Base-by-base conservation (phyloP, 768 basidiomycete genomes). In the Lentinus tigrinus region DNA sequence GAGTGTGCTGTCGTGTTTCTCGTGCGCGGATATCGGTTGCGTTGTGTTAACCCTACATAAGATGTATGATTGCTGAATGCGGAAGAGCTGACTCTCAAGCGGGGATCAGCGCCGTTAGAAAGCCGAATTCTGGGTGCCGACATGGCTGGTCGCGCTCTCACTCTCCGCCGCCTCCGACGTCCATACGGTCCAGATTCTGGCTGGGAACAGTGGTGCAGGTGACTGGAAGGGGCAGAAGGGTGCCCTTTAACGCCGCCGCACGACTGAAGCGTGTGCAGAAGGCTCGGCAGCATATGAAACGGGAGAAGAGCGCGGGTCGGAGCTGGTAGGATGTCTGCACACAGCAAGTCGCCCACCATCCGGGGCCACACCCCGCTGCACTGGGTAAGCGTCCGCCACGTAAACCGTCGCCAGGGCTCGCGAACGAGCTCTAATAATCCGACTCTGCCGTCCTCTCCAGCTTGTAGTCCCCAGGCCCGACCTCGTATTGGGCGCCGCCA, bases 391-490 rank as follows among this genome's bases (percentile, higher is more conserved):
- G 16, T 39, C 39, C 19, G 40, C 16, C 26, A 42, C 21, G 16
- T 16, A n/a, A 23, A 17, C 40, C 8, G 37, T 7, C 4, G n/a
- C n/a, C n/a, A n/a, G n/a, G n/a, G n/a, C n/a, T n/a, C n/a, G 51
- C 24, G 51, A 17, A 26, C 43, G 8, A 40, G 23, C 8, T 42
- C 37, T 9, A 36, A 31, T 47, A 46, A 42, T 10, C 47, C 34
- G 42, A 48, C 37, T 51, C n/a, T n/a, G n/a, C n/a, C n/a, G n/a
- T n/a, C n/a, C n/a, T n/a, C n/a, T 28, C 51, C 58, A 70, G 69
- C 65, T 70, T 58, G 70, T 85, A 58, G 67, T 81, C 67, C 81
- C 82, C 71, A 80, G 75, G 71, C 82, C 82, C 28, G 63, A 70
- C 58, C 56, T 69, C 61, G 57, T 54, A 62, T 57, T 61, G 52